Base-by-base conservation (phyloP, 2,329 filamentous ascomycete species). In the Hypoxylon sp. region DNA sequence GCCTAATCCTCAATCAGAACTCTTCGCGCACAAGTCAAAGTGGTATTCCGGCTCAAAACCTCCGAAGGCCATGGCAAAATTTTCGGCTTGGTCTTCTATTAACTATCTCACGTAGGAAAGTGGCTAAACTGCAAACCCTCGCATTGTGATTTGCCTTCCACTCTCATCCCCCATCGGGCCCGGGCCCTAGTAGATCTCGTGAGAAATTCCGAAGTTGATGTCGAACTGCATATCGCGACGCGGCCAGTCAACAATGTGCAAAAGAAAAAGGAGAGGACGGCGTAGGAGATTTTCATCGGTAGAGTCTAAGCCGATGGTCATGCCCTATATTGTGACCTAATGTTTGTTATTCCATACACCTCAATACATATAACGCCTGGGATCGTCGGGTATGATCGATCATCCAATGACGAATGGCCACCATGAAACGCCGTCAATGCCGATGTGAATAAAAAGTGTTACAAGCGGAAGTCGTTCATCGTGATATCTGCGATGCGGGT, bases 371-470 rank as follows among this genome's bases (percentile, higher is more conserved):
- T 70, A 77, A 77, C 75, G 74, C 75, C 75, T 66, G 69, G 71
- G 73, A 74, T 75, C 72, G 70, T 75, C 70, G 69, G 65, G 69
- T 70, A 54, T 55, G 57, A 74, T 71, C 70, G 72, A 74, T 73
- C 71, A 70, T 73, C 72, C 70, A 70, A 76, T 74, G 72, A 74
- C 72, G 73, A 74, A 67, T 73, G 68, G 73, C 71, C 74, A 71
- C 75, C 75, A 68, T 73, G 68, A 69, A 76, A 77, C 74, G 75
- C 75, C 75, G 71, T 76, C 74, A 72, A 77, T 77, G 75, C 75
- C 74, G 66, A 74, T 75, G 67, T 67, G 71, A 71, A 74, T 71
- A 65, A 71, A 67, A 73, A 69, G 63, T 72, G 68, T 66, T 73
- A 74, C 72, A 75, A 74, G 70, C 70, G 68, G 70, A 71, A 74